phyloP scores from a whole-genome alignment of 768 basidiomycete species.

The Boletus sp. region DNA sequence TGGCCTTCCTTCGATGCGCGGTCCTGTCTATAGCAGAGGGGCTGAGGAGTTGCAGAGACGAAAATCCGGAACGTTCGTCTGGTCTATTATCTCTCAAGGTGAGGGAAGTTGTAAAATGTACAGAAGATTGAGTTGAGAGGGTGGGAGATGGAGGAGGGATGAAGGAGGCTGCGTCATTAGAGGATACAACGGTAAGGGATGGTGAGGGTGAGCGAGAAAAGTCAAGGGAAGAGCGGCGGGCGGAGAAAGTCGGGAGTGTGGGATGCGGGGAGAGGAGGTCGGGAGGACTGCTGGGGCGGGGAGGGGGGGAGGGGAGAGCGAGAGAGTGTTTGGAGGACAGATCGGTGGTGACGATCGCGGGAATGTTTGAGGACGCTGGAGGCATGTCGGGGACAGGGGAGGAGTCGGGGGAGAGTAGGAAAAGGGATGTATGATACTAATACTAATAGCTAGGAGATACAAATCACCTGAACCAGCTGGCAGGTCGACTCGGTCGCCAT shows the following conservation, averaged over 20 bases:
- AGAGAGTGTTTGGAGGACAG: conserved; percentile 32
- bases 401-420: neutral
- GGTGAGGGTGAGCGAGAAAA: conserved; percentile 29
- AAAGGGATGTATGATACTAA: conserved; percentile 9
- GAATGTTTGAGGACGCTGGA: conserved; percentile 22
- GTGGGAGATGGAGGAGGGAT: conserved; percentile 72
- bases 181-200: conserved; percentile 34
- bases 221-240: conserved; percentile 31
- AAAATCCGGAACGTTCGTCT: conserved; percentile 50
- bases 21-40: conserved; percentile 34
- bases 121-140: conserved; percentile 61
- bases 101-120: conserved; percentile 55
- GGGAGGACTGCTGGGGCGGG: neutral
- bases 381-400: conserved; percentile 15
- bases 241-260: neutral
- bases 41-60: conserved; percentile 51
- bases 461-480: too few species aligned
- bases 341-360: conserved; percentile 37
- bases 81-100: conserved; percentile 70
- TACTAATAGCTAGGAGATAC: too few species aligned
- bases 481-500: too few species aligned
- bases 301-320: neutral
- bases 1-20: conserved; percentile 53
- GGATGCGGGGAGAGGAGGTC: conserved; percentile 27
- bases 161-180: conserved; percentile 42